These are phyloP conservation scores for Chlamydomonas asymmetrica DNA, from an alignment of 139 green algal species.

Conservation along the genomic window DNA sequence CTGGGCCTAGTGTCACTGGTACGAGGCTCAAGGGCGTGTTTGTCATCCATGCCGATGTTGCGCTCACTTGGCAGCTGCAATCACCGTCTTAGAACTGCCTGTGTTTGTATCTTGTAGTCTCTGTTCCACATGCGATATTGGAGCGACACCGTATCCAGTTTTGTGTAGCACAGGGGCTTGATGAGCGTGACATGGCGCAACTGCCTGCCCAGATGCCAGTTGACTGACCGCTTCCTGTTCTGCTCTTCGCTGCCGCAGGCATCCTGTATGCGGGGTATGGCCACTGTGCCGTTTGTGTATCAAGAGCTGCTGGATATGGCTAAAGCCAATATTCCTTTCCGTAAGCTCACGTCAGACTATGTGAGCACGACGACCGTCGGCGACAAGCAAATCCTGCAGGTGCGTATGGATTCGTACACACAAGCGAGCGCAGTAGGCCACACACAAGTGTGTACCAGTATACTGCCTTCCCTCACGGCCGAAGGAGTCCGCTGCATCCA, in stretches of 20 bases:
- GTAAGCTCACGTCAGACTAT: conserved; percentile 38
- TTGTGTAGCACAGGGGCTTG: conserved; percentile 1
- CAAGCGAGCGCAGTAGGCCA: neutral
- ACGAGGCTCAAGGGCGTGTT: no score
- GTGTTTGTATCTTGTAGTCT: no score
- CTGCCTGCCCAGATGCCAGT: neutral
- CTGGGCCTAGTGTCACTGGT: no score
- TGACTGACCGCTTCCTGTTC: neutral
- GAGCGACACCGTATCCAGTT: conserved; percentile 4
- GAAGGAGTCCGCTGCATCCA: neutral
- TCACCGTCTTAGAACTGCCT: no score
- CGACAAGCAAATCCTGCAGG: conserved; percentile 41
- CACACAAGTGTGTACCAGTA: neutral
- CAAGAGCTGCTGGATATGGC: conserved; percentile 31
- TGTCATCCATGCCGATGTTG: no score
- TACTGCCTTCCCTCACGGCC: neutral
- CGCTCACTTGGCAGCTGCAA: no score
- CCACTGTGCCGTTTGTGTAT: conserved; percentile 21
- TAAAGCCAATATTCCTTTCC: conserved; percentile 11
- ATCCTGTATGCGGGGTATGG: neutral
- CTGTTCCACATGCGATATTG: neutral
- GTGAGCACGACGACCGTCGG: conserved; percentile 18
- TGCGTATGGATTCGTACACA: neutral
- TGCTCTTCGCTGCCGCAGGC: neutral
- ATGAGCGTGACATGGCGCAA: neutral